A percentile compares a stretch with the other conserved stretches of the same genome.
phyloP scores from a whole-genome alignment of 805 yeast genomes.

The Naumovozyma dairenensis region DNA sequence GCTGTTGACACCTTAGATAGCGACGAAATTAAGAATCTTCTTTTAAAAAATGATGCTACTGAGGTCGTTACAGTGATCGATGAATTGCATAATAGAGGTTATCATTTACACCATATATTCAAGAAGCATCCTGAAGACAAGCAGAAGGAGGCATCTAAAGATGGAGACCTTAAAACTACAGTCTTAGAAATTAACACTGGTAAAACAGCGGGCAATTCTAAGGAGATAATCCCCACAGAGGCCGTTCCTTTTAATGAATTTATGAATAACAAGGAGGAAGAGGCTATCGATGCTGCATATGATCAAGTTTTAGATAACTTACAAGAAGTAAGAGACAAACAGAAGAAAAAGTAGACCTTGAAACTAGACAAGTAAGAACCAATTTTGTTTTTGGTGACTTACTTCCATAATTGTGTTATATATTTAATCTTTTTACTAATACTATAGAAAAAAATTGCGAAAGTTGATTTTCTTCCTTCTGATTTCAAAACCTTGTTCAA shows the following conservation, averaged over 20 bases:
- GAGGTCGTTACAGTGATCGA: conserved; percentile 32
- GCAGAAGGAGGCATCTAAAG: conserved; percentile 4
- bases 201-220: conserved; percentile 1
- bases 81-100: conserved; percentile 33
- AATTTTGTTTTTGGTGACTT: no score
- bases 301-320: conserved; percentile 34
- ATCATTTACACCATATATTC: conserved; percentile 31
- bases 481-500: no score
- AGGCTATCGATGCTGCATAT: conserved; percentile 30
- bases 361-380: no score
- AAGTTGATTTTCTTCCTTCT: no score
- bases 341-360: conserved; percentile 4
- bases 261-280: conserved; percentile 16
- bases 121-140: conserved; percentile 14
- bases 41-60: conserved; percentile 32
- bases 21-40: conserved; percentile 30
- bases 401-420: no score
- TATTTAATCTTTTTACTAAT: no score
- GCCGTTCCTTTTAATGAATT: conserved; percentile 2
- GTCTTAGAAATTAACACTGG: conserved; percentile 5
- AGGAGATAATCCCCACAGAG: conserved; percentile 2
- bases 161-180: background rate
- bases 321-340: conserved; percentile 26
- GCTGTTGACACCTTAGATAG: conserved; percentile 28
- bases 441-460: no score